Evolutionary conservation across 1,284 basidiomycete species (phyloP).

Genomic region (Rhodofomes roseus): DNA sequence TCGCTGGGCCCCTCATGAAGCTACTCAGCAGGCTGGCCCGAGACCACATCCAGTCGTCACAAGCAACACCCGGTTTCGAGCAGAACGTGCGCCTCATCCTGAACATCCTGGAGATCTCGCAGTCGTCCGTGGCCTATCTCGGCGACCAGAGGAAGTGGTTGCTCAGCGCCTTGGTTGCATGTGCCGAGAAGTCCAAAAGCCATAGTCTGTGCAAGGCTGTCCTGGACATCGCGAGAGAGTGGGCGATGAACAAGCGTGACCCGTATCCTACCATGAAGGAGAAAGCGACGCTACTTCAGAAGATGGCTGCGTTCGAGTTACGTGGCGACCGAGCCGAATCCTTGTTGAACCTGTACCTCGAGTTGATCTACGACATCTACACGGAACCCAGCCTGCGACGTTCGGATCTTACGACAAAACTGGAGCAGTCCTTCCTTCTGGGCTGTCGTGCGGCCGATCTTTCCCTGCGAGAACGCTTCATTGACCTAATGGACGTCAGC

Average conservation of each 20-base stretch:
- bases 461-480: conserved; percentile 79
- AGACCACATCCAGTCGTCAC: conserved; percentile 72
- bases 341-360: conserved; percentile 84
- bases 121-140: conserved; percentile 58
- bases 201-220: conserved; percentile 80
- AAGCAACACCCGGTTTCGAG: conserved; percentile 50
- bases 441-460: conserved; percentile 88
- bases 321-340: conserved; percentile 71
- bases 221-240: conserved; percentile 84
- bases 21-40: conserved; percentile 85
- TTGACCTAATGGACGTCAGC: conserved; percentile 89
- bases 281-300: conserved; percentile 86
- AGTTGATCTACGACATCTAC: conserved; percentile 94
- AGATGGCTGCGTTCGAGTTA: conserved; percentile 88
- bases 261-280: conserved; percentile 93
- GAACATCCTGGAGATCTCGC: conserved; percentile 70
- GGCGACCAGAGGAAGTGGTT: conserved; percentile 75
- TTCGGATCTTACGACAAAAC: conserved; percentile 90
- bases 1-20: conserved; percentile 77
- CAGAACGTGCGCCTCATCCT: conserved; percentile 59
- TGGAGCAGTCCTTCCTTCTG: conserved; percentile 92
- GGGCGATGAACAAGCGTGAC: conserved; percentile 85
- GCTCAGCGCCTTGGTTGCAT: conserved; percentile 69
- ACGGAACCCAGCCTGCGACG: conserved; percentile 82
- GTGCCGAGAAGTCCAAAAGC: conserved; percentile 94